Base-by-base conservation (phyloP, 1,284 basidiomycete genomes). In the Microbotryum intermedium region DNA sequence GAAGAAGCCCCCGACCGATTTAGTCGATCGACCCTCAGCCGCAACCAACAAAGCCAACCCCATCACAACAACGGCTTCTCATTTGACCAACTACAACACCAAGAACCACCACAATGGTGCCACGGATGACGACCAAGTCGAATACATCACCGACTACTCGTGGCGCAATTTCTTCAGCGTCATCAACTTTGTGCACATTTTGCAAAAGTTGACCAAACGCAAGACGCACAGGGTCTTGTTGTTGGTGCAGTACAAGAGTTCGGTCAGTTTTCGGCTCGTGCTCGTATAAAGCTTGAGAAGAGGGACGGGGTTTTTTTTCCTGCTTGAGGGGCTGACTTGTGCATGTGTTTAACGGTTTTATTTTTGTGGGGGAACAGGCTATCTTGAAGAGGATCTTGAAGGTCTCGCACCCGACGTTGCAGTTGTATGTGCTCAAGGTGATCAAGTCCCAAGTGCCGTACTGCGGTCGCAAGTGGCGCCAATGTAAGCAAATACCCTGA, bases 391-490 rank as follows among this genome's bases (percentile, higher is more conserved):
- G 95, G 28, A 87, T 95, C 62, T 79, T 98, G 63, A 85, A 88
- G 74, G 91, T 98, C 20, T 86, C 89, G 68, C 95, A 99, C 71
- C 89, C 90, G 7, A 83, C 93, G 80, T 77, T 98, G 66, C 94
- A 98, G 74, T 80, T 97, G 28, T 92, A 97, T 76, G 85, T 94
- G n/a, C 80, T 99, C 68, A 98, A 98, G 77, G 80, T 98, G 61
- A 91, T 98, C 79, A 98, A 98, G 80, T 93, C 90, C 68, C 95
- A 98, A 81, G 92, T 98, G 26, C 95, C 95, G 1, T 97, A 92
- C 74, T 97, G 91, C 72, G 95, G 95, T 16, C 82, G 94, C 50
- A 97, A 97, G 77, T 98, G 95, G 95, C 81, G 94, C 53, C 92
- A 97, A 78, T 88, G 92, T 92, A 75, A 72, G 83, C 73, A 21